Evolutionary conservation across 2,329 filamentous ascomycete species (phyloP).

Genomic region (Aspergillus pseudoterreus): DNA sequence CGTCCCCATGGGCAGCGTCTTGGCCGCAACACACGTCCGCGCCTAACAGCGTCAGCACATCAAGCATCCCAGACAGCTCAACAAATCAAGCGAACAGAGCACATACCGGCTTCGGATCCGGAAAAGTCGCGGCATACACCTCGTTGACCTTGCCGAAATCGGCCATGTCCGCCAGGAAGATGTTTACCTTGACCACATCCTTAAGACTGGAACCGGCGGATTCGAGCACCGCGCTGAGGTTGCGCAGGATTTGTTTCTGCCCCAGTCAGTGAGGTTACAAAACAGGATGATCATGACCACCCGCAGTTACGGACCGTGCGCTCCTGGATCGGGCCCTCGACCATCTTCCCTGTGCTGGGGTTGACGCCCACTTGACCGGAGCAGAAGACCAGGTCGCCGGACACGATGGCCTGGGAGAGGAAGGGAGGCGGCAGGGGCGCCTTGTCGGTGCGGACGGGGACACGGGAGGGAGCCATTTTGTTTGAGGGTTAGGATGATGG

Average conservation of each 20-base stretch:
- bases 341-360: conserved; percentile 49
- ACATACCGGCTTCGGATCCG: conserved; percentile 25
- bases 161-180: conserved; percentile 62
- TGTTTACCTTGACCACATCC: conserved; percentile 62
- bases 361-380: conserved; percentile 60
- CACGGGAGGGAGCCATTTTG: conserved; percentile 10
- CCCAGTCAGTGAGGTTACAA: background rate
- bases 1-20: conserved; percentile 48
- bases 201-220: conserved; percentile 55
- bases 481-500: background rate
- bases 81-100: background rate
- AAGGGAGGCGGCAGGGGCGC: conserved; percentile 49
- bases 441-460: conserved; percentile 38
- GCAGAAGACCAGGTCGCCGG: conserved; percentile 64
- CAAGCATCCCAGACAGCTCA: background rate
- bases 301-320: conserved; percentile 42
- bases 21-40: conserved; percentile 49
- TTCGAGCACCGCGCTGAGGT: conserved; percentile 57
- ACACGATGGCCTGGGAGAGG: conserved; percentile 56
- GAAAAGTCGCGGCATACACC: conserved; percentile 55
- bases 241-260: conserved; percentile 48
- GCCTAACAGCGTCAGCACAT: conserved; percentile 14
- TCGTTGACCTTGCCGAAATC: conserved; percentile 72
- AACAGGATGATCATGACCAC: background rate
- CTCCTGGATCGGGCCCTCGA: conserved; percentile 54